Base-by-base conservation (phyloP, 805 yeast species). In the Hanseniaspora vineae region DNA sequence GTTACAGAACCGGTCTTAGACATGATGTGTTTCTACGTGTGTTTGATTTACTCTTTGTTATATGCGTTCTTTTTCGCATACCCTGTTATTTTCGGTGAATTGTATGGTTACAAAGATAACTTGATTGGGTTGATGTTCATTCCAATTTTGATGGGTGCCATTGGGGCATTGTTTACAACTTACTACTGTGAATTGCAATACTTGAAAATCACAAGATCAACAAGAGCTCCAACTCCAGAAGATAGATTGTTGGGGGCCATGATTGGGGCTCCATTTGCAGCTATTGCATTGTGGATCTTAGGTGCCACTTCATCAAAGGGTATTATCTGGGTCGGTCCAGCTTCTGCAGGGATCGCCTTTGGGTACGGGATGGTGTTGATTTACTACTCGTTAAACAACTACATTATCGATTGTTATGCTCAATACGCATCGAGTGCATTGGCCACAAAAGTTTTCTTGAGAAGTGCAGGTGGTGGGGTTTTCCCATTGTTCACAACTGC, bases 61-160 rank as follows among this genome's bases (percentile, higher is more conserved):
- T 88, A 88, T 59, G 96, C 95, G 12, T 88, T 88, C 71, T 88
- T 88, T 78, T 88, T 87, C 67, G 96, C 97, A 0, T 88, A 84
- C 66, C 97, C 97, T 4, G 95, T 82, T 46, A 85, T 88, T 46
- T 88, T 88, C 63, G 75, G 72, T 48, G 83, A 80, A 48, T 71
- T 87, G 47, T 84, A 88, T 58, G 86, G 80, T 44, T 87, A 71
- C 65, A 72, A 80, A 54, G 95, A 86, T 63, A 84, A 85, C 56
- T 70, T 72, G 46, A 78, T 84, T 54, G 96, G 96, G 35, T 68
- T 88, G 55, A 85, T 89, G 95, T 75, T 84, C 55, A 82, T 88
- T 57, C 96, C 96, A 20, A 88, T 88, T 58, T 67, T 88, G 53
- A 85, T 88, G 50, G 97, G 97, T 53, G 96, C 96, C 1, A 64